Conservation (phyloP, 345 rosid genomes). For the Rhizophora apiculata region DNA sequence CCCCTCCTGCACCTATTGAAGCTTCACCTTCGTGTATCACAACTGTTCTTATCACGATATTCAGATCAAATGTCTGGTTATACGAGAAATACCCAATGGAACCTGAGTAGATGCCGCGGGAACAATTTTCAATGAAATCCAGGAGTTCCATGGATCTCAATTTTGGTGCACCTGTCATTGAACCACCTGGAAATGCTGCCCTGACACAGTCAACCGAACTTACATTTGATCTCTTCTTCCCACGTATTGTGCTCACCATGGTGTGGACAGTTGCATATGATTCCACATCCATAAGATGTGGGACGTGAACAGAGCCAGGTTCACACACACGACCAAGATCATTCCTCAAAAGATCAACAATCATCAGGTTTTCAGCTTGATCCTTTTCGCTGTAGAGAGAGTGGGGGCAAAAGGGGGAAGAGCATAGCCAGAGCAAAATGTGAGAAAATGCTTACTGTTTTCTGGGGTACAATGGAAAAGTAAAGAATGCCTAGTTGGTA, state of each 20-base stretch:
- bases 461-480: no score
- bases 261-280: conserved; percentile 96
- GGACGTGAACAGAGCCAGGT: conserved; percentile 93
- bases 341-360: conserved; percentile 90
- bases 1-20: conserved; percentile 92
- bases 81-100: conserved; percentile 89
- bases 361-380: conserved; percentile 97
- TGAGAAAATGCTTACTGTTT: no score
- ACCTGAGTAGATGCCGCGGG: conserved; percentile 89
- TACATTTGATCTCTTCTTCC: conserved; percentile 52
- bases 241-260: conserved; percentile 88
- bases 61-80: conserved; percentile 80
- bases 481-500: no score
- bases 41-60: conserved; percentile 85
- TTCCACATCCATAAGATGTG: conserved; percentile 88
- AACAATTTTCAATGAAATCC: conserved; percentile 71
- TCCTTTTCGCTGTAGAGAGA: conserved; percentile 75
- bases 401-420: conserved; percentile 2
- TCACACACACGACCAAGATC: conserved; percentile 92
- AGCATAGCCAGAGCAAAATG: background rate
- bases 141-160: conserved; percentile 85
- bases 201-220: conserved; percentile 67
- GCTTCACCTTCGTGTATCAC: conserved; percentile 83
- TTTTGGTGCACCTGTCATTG: conserved; percentile 99
- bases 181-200: conserved; percentile 96